Conservation (phyloP, 2,329 filamentous ascomycete species). For the Colletotrichum sp. region DNA sequence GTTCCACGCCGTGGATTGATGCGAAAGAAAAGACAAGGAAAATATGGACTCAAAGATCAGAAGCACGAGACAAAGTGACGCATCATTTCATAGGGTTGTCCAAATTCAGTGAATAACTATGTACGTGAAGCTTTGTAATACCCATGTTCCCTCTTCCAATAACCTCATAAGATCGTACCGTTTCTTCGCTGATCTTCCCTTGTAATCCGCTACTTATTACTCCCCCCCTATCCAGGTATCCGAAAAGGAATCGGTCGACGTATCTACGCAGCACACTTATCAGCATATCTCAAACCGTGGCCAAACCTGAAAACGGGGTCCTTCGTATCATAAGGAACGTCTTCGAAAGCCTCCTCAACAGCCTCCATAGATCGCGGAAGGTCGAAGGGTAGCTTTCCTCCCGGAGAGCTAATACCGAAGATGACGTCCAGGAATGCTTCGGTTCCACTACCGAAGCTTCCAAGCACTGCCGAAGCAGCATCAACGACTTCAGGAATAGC, state of each 20-base stretch:
- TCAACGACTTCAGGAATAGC: constrained; percentile 46
- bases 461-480: constrained; percentile 41
- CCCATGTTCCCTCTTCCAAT: not conserved
- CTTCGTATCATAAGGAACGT: constrained; percentile 32
- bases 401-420: constrained; percentile 39
- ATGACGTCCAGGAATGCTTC: constrained; percentile 50
- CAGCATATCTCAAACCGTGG: constrained; percentile 25
- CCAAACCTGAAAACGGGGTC: constrained; percentile 34
- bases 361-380: constrained; percentile 48
- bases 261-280: not conserved
- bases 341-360: constrained; percentile 36
- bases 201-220: not conserved
- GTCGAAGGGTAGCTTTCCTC: constrained; percentile 51
- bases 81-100: not conserved
- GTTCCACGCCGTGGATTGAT: too few species aligned
- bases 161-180: not conserved
- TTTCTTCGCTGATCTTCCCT: not conserved
- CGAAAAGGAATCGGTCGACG: not conserved
- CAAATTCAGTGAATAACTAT: not conserved
- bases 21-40: too few species aligned
- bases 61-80: too few species aligned
- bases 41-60: too few species aligned
- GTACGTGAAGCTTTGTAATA: not conserved
- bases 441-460: constrained; percentile 42
- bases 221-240: not conserved